Conservation (phyloP, 306 rosid genomes). For the Cercis canadensis region DNA sequence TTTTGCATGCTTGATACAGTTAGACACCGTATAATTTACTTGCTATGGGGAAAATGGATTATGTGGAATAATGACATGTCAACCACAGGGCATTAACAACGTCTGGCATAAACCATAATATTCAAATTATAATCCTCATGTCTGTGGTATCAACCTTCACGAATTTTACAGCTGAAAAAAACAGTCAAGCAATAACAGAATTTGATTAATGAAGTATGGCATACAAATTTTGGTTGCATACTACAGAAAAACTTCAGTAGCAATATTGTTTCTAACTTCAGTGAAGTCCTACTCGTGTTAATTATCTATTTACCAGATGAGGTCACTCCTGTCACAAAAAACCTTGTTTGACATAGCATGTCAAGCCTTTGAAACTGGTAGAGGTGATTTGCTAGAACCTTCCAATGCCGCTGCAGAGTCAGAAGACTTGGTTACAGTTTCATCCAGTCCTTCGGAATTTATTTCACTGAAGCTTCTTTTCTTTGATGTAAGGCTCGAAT, state of each 20-base stretch:
- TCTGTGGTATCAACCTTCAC: conserved; percentile 14
- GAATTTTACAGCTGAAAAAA: conserved; percentile 16
- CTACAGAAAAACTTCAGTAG: conserved; percentile 15
- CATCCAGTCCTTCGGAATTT: conserved; percentile 56
- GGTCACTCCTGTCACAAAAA: conserved; percentile 35
- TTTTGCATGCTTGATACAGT: background rate
- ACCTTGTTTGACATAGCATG: conserved; percentile 3
- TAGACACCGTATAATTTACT: conserved; percentile 2
- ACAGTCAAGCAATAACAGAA: conserved; percentile 10
- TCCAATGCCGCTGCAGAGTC: conserved; percentile 45
- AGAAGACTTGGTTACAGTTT: conserved; percentile 44
- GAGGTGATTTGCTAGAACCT: conserved; percentile 54
- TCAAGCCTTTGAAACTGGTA: conserved; percentile 47
- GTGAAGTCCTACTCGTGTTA: conserved; percentile 40
- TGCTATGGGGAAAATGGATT: background rate
- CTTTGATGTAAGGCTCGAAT: conserved; percentile 53
- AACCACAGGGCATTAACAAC: background rate
- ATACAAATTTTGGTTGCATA: conserved; percentile 25
- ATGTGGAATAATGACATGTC: background rate
- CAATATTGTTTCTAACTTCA: conserved; percentile 31
- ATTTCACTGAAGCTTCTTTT: conserved; percentile 72
- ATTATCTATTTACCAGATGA: conserved; percentile 45
- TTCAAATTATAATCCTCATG: conserved; percentile 21
- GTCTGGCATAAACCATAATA: conserved; percentile 8
- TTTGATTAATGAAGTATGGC: conserved; percentile 16